Conservation (phyloP, 352 stramenopile species). For the Phytophthora palmivora region DNA sequence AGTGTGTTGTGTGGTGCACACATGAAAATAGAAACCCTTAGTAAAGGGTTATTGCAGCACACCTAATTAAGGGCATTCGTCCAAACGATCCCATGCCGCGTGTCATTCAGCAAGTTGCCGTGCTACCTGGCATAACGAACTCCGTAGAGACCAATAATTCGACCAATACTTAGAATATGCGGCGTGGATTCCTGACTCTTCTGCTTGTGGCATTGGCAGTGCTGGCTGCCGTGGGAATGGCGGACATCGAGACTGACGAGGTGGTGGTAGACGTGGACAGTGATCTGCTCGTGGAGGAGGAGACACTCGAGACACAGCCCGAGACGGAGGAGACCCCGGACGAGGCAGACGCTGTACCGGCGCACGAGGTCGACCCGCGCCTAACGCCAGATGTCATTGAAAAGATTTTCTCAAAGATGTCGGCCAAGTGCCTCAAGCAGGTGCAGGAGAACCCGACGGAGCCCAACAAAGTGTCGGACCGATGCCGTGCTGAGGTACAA, state of each 20-base stretch:
- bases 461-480: conserved; percentile 65
- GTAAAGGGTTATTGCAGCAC: not conserved
- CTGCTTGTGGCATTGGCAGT: conserved; percentile 56
- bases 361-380: conserved; percentile 45
- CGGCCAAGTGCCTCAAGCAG: conserved; percentile 74
- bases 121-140: not conserved
- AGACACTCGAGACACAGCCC: conserved; percentile 44
- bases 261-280: conserved; percentile 44
- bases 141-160: not conserved
- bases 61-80: conserved; percentile 8
- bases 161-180: conserved; percentile 41
- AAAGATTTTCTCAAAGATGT: conserved; percentile 78
- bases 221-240: conserved; percentile 39
- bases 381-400: conserved; percentile 70
- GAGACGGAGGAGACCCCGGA: conserved; percentile 18
- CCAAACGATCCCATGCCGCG: conserved; percentile 23
- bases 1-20: conserved; percentile 18
- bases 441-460: conserved; percentile 75
- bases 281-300: conserved; percentile 50
- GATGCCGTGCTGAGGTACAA: conserved; percentile 63
- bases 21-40: not conserved
- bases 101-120: conserved; percentile 39
- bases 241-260: conserved; percentile 38
- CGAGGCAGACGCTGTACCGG: conserved; percentile 21
- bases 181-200: conserved; percentile 48